Percentiles rank a stretch among this genome's conserved stretches.
phyloP scores from a whole-genome alignment of 257 asterid species.

The Cinchona pubescens region DNA sequence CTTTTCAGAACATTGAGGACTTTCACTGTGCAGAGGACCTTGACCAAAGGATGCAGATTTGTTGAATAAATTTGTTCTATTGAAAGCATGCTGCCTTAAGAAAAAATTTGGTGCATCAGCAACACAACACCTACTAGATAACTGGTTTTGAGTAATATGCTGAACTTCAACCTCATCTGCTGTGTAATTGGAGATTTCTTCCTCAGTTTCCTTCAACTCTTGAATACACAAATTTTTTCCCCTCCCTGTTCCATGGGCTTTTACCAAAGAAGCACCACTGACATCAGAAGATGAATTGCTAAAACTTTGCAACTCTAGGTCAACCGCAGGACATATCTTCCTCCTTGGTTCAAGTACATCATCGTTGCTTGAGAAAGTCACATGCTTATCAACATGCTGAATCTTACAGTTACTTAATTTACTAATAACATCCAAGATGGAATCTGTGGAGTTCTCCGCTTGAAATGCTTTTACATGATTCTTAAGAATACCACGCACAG shows the following conservation, averaged over 20 bases:
- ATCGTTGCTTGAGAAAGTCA: slow-evolving; percentile 40
- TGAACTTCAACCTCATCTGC: slow-evolving; percentile 31
- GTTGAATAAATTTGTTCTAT: slow-evolving; percentile 19
- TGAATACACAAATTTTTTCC: slow-evolving; percentile 16
- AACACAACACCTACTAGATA: slow-evolving; percentile 7
- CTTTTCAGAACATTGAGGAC: slow-evolving; percentile 21
- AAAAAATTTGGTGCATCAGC: slow-evolving; percentile 13
- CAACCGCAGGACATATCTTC: slow-evolving; percentile 22
- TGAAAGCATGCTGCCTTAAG: slow-evolving; percentile 13
- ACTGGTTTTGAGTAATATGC: slow-evolving; percentile 25
- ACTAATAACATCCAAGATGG: slow-evolving; percentile 25
- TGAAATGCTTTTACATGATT: slow-evolving; percentile 21
- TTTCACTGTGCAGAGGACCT: slow-evolving; percentile 21
- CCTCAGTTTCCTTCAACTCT: slow-evolving; percentile 30
- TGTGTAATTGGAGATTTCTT: slow-evolving; percentile 18
- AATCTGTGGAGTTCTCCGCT: slow-evolving; percentile 22
- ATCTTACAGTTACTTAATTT: slow-evolving; percentile 17
- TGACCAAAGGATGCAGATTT: slow-evolving; percentile 24
- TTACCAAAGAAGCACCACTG: slow-evolving; percentile 21
- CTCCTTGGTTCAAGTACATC: slow-evolving; percentile 24
- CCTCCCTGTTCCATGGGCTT: slow-evolving; percentile 11
- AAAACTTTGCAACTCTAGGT: slow-evolving; percentile 13
- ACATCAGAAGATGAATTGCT: slow-evolving; percentile 17
- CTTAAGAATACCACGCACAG: slow-evolving; percentile 35
- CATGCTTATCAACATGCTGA: slow-evolving; percentile 36